Conservation (phyloP, 2,329 filamentous ascomycete genomes). For the Pseudonectria foliicola region DNA sequence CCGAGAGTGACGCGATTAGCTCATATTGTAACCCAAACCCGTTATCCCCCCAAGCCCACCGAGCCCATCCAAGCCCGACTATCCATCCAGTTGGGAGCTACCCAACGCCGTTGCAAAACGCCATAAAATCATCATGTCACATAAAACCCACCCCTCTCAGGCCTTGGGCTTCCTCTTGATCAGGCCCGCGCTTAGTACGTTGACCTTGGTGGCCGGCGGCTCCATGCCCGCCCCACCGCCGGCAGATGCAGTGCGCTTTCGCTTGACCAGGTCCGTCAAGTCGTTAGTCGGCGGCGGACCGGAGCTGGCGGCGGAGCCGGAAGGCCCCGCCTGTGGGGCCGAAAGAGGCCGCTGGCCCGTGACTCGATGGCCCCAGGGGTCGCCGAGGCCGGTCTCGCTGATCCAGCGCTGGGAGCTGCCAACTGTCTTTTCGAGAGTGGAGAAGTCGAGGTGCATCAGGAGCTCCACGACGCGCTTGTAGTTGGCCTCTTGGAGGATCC, state of each 20-base stretch:
- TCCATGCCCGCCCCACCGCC: slow-evolving; percentile 3
- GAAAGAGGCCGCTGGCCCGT: slow-evolving; percentile 33
- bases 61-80: too few species aligned
- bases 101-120: neutral
- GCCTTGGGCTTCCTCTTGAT: slow-evolving; percentile 50
- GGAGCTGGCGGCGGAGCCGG: slow-evolving; percentile 7
- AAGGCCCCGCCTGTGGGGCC: slow-evolving; percentile 3
- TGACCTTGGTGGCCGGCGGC: slow-evolving; percentile 24
- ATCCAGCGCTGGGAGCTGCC: slow-evolving; percentile 65
- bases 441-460: slow-evolving; percentile 68
- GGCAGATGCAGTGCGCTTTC: slow-evolving; percentile 32
- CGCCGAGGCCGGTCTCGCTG: slow-evolving; percentile 53
- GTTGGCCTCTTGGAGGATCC: slow-evolving; percentile 54
- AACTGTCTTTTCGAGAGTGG: slow-evolving; percentile 53
- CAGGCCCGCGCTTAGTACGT: slow-evolving; percentile 41
- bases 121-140: neutral
- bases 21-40: too few species aligned
- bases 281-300: slow-evolving; percentile 33
- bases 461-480: slow-evolving; percentile 65
- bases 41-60: too few species aligned
- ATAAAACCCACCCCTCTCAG: slow-evolving; percentile 7
- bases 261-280: slow-evolving; percentile 41
- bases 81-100: neutral
- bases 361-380: slow-evolving; percentile 45
- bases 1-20: too few species aligned